Evolutionary conservation across 192 early-diverging fungal species (phyloP), one percentile per base, ranked within the genome.

Genomic region (Backusella tarrabulga): DNA sequence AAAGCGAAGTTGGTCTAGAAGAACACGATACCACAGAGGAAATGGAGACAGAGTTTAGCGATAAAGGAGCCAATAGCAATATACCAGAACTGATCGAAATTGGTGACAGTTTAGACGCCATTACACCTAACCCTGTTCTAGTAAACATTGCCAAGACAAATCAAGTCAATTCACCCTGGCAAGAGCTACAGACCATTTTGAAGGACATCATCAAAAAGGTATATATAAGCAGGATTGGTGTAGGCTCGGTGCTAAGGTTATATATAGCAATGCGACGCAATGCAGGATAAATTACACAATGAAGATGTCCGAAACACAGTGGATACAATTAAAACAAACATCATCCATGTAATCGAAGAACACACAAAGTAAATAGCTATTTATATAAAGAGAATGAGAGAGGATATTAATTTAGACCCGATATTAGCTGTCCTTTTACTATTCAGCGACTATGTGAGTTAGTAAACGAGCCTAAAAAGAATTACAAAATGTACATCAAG

Each of bases 361-460:
- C 74, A 75, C n/a, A 29, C 19, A 38, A 66, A 66, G 73, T 74
- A 63, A 40, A 34, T 29, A 19, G 12, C 19, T 44, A 29, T 23
- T 29, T 50, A 34, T 38, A 34, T 34, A 69, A 36, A 36, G 4
- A 40, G n/a, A 72, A 46, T 17, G 11, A 3, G 56, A 14, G 12
- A 12, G 23, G 12, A 29, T 63, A 63, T 29, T 63, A 63, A 63
- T 14, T 1, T 63, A 63, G 3, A 29, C 7, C 2, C 9, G 29
- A 14, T 63, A 3, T 26, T 67, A 68, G 74, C 29, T 42, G 60
- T 41, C 74, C 74, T 29, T 75, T 75, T 44, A 75, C 74, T 35
- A 75, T 75, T n/a, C 74, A 75, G 32, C 63, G 74, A n/a, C 21
- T 75, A 44, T 75, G 74, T 44, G 74, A 75, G 32, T 21, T 75